Conservation (phyloP, 176 grass and related monocot species). For the Aegilops speltoides region DNA sequence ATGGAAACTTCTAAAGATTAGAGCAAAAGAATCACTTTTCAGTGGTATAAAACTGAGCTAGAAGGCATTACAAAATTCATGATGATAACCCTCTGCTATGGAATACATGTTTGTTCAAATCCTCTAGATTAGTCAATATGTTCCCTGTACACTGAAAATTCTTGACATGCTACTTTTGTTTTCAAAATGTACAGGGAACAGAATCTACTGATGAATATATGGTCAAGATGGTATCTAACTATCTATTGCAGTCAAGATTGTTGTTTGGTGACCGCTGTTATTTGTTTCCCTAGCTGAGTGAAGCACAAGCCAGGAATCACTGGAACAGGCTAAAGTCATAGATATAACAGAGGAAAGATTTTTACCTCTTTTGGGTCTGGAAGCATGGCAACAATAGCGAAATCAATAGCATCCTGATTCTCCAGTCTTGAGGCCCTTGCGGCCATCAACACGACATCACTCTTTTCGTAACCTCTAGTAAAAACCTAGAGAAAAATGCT, state of each 20-base stretch:
- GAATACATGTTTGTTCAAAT: slow-evolving; percentile 8
- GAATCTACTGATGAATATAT: background rate
- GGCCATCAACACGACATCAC: slow-evolving; percentile 60
- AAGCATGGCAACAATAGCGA: slow-evolving; percentile 66
- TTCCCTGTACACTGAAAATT: background rate
- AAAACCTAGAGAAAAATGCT: slow-evolving; percentile 41
- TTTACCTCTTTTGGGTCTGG: slow-evolving; percentile 70
- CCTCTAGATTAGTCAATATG: background rate
- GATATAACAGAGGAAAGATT: background rate
- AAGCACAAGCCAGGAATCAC: slow-evolving; percentile 13
- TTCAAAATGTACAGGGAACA: background rate
- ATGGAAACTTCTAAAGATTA: background rate
- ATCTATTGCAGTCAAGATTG: background rate
- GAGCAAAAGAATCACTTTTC: background rate
- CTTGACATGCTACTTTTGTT: background rate
- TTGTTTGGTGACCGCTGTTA: background rate
- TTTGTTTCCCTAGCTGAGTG: background rate
- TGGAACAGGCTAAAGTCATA: background rate
- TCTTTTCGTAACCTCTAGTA: slow-evolving; percentile 44
- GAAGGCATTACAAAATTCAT: background rate
- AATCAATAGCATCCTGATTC: slow-evolving; percentile 88
- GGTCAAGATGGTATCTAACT: slow-evolving; percentile 4
- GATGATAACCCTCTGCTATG: background rate
- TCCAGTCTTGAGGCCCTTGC: slow-evolving; percentile 74
- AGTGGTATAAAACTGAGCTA: background rate